A percentile compares a stretch with the other conserved stretches of the same genome.
Conservation (phyloP, 2,329 filamentous ascomycete species). For the Orbilia brochopaga region DNA sequence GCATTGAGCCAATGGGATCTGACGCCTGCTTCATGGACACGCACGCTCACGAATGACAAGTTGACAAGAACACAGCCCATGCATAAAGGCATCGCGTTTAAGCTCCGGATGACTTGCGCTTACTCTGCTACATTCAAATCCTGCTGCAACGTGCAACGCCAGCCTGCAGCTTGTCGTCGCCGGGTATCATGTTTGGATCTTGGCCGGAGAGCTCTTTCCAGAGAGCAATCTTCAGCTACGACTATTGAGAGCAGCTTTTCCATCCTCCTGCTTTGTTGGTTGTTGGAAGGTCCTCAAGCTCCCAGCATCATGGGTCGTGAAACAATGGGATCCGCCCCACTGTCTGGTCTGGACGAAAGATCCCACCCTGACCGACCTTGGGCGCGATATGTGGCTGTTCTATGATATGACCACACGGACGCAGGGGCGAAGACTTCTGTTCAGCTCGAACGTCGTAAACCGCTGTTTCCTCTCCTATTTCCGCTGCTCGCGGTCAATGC, state of each 20-base stretch:
- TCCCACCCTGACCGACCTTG: conserved; percentile 8
- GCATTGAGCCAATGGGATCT: conserved; percentile 35
- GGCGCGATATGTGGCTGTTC: conserved; percentile 2
- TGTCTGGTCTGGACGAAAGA: neutral
- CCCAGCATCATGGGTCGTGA: conserved; percentile 24
- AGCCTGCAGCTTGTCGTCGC: conserved; percentile 11
- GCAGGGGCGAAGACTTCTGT: neutral
- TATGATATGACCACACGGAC: conserved; percentile 1
- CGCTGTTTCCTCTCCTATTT: neutral
- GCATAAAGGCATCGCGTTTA: conserved; percentile 44
- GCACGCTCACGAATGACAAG: conserved; percentile 37
- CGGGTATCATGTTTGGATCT: neutral
- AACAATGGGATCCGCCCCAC: conserved; percentile 25
- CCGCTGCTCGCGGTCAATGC: too few species aligned
- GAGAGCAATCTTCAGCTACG: neutral
- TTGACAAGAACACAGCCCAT: conserved; percentile 17
- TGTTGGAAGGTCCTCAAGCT: conserved; percentile 14
- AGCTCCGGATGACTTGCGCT: conserved; percentile 41
- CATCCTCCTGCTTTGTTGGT: conserved; percentile 40
- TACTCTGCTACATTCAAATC: conserved; percentile 30
- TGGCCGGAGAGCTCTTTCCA: conserved; percentile 19
- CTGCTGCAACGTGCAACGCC: conserved; percentile 11
- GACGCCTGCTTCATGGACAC: conserved; percentile 20
- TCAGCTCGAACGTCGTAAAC: neutral
- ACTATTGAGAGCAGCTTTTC: conserved; percentile 28